These are phyloP conservation scores for Boletus huronensis DNA, from an alignment of 768 basidiomycete genomes.

Conservation along the genomic window DNA sequence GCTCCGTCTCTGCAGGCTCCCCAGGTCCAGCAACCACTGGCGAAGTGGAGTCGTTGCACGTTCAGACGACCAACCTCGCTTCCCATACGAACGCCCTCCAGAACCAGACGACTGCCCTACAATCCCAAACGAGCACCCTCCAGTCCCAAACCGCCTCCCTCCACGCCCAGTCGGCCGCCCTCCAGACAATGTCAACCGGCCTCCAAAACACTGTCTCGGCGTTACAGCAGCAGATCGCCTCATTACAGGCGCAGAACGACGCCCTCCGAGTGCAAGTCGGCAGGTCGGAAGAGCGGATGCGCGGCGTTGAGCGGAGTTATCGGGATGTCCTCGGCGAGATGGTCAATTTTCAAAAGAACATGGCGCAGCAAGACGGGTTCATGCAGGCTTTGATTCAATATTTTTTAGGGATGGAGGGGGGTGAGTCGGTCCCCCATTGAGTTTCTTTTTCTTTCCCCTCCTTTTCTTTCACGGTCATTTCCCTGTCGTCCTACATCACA, in stretches of 20 bases:
- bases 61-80: slow-evolving; percentile 26
- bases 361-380: slow-evolving; percentile 81
- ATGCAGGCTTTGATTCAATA: slow-evolving; percentile 81
- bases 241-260: slow-evolving; percentile 30
- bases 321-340: slow-evolving; percentile 68
- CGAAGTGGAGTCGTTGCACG: slow-evolving; percentile 28
- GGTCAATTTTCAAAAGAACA: slow-evolving; percentile 66
- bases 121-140: slow-evolving; percentile 28
- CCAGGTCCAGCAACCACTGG: slow-evolving; percentile 23
- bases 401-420: slow-evolving; percentile 68
- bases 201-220: slow-evolving; percentile 26
- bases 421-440: slow-evolving; percentile 35
- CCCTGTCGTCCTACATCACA: neutral
- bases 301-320: slow-evolving; percentile 59
- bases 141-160: slow-evolving; percentile 31
- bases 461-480: neutral
- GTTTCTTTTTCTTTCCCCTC: neutral
- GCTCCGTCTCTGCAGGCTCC: slow-evolving; percentile 24
- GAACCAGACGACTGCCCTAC: slow-evolving; percentile 26
- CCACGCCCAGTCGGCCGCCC: slow-evolving; percentile 33
- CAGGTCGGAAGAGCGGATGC: slow-evolving; percentile 49
- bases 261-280: slow-evolving; percentile 29
- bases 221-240: slow-evolving; percentile 28
- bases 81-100: slow-evolving; percentile 32
- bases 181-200: slow-evolving; percentile 31